A percentile compares a stretch with the other conserved stretches of the same genome.
Evolutionary conservation across 1,139 yeast genomes (phyloP).

Genomic region (Debaryomycetaceae sp.): DNA sequence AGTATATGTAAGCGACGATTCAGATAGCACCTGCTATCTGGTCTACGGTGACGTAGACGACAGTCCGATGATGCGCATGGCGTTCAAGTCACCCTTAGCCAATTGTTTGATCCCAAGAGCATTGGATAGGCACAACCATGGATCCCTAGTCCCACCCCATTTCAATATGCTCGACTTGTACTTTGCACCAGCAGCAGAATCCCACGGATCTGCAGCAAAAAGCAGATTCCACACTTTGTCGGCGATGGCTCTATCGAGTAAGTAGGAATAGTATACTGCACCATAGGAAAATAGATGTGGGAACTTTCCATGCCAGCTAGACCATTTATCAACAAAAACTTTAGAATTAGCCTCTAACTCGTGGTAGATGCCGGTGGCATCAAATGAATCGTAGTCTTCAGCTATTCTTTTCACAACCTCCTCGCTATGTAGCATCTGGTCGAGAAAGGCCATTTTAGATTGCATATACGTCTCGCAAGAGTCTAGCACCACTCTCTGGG

Average conservation of each 20-base stretch:
- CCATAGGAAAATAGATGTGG: conserved; percentile 95
- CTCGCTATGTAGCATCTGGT: conserved; percentile 66
- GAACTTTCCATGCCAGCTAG: conserved; percentile 92
- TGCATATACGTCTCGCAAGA: conserved; percentile 82
- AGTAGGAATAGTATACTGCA: conserved; percentile 87
- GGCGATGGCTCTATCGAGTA: conserved; percentile 91
- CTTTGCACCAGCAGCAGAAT: conserved; percentile 67
- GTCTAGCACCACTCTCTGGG: conserved; percentile 52
- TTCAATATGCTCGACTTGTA: conserved; percentile 67
- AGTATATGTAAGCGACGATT: too few species aligned
- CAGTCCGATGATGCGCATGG: conserved; percentile 64
- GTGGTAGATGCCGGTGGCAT: conserved; percentile 62
- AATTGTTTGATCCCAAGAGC: conserved; percentile 64
- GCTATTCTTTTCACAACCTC: conserved; percentile 27
- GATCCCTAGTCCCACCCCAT: conserved; percentile 94
- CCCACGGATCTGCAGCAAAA: conserved; percentile 67
- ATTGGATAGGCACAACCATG: conserved; percentile 83
- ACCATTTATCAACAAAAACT: conserved; percentile 58
- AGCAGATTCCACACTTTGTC: conserved; percentile 76
- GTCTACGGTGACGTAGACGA: conserved; percentile 2
- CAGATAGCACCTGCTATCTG: too few species aligned
- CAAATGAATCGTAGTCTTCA: conserved; percentile 25
- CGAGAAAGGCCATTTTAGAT: conserved; percentile 84
- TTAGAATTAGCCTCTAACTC: conserved; percentile 53
- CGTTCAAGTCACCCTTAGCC: conserved; percentile 62